These are phyloP conservation scores for Arthroderma uncinatum DNA, from an alignment of 2,329 filamentous ascomycete species.

Conservation along the genomic window DNA sequence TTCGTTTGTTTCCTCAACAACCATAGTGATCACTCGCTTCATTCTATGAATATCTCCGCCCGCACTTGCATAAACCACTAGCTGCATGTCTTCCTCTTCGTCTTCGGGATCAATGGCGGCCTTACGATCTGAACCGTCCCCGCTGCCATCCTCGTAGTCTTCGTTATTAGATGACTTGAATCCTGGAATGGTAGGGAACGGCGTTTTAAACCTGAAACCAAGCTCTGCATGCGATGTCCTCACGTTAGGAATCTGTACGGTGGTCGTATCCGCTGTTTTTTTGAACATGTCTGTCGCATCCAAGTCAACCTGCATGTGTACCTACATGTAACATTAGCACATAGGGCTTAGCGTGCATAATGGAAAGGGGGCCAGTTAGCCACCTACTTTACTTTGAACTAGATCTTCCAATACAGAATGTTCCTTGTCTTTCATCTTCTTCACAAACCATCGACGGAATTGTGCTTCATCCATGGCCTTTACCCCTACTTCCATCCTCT, in stretches of 20 bases:
- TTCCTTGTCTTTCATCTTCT: conserved; percentile 32
- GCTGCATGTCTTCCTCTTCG: conserved; percentile 17
- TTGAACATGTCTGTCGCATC: conserved; percentile 28
- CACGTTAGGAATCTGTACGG: conserved; percentile 20
- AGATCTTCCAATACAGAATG: conserved; percentile 27
- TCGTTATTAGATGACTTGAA: conserved; percentile 14
- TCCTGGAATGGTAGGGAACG: conserved; percentile 21
- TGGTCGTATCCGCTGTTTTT: conserved; percentile 22
- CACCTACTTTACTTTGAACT: conserved; percentile 29
- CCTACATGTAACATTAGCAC: conserved; percentile 16
- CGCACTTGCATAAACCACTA: conserved; percentile 26
- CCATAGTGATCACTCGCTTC: conserved; percentile 18
- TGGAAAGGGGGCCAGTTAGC: background rate
- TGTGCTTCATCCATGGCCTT: conserved; percentile 29
- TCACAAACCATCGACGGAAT: conserved; percentile 33
- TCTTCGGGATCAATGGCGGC: conserved; percentile 4
- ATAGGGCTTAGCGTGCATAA: background rate
- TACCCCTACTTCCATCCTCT: conserved; percentile 27
- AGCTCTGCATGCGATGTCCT: conserved; percentile 20
- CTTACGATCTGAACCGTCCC: conserved; percentile 3
- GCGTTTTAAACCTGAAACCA: conserved; percentile 27
- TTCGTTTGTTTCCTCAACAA: conserved; percentile 20
- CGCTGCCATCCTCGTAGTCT: conserved; percentile 18
- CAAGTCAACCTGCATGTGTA: conserved; percentile 25
- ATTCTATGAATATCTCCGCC: conserved; percentile 22